Base-by-base conservation (phyloP, 805 yeast species). In the Candida hispaniensis region DNA sequence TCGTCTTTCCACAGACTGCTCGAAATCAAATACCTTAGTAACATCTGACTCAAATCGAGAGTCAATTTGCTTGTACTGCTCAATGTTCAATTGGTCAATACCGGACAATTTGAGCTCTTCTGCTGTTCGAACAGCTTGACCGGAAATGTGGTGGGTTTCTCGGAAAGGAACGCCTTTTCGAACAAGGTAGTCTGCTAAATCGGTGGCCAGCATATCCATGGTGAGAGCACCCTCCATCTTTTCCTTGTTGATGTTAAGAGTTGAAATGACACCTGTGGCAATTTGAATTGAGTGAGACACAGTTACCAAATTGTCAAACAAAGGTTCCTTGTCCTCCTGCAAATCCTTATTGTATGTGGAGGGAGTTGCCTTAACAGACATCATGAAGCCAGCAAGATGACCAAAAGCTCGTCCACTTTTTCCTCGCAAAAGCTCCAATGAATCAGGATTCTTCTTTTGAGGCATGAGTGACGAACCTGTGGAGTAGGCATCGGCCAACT, bases 321-420 rank as follows among this genome's bases (percentile, higher is more conserved):
- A 65, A n/a, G 99, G 95, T 60, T 91, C 99, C 59, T 91, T 91
- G 60, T 91, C 99, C 60, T 91, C 99, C 64, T 91, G 99, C 78
- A 91, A 77, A 58, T 91, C 99, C 63, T 91, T 91, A 65, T 91
- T 85, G 60, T 91, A 91, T 13, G 97, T 82, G 8, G 97, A 86
- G 23, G 99, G 99, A 43, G 88, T 82, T n/a, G 94, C 85, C 61
- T 91, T 91, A 50, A 83, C 67, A 14, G 94, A 75, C 95, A 91
- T 91, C 70, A 91, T 68, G 64, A 91, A 91, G 1, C 99, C 99
- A 15, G 94, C 74, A 42, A 91, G 64, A 16, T 86, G 76, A 56
- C 99, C 99, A 51, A 91, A 86, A 5, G 83, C 94, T 59, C 99
- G 77, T 38, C 99, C 99, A 7, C 93, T 76, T 62, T 91, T 91